phyloP scores from a whole-genome alignment of 352 stramenopile genomes.

The Thalassiosira mediterranea region DNA sequence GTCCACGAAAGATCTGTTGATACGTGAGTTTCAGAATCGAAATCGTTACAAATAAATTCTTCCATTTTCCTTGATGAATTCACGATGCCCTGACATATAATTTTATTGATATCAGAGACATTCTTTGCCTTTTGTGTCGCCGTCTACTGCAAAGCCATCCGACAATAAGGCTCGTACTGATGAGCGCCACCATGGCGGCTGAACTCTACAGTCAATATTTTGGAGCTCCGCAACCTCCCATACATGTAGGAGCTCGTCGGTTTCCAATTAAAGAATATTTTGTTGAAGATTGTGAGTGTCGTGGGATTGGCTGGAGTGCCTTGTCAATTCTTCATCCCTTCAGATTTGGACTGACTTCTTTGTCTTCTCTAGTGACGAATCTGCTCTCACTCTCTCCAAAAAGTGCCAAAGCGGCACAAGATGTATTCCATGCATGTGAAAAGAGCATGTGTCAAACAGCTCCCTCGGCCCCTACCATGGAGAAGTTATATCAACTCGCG shows the following conservation, averaged over 20 bases:
- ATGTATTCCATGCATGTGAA: slow-evolving; percentile 58
- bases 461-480: slow-evolving; percentile 46
- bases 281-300: slow-evolving; percentile 84
- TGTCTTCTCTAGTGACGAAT: no score
- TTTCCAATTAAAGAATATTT: slow-evolving; percentile 85
- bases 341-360: no score
- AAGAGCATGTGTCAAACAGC: slow-evolving; percentile 53
- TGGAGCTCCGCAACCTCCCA: slow-evolving; percentile 55
- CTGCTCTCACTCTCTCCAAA: slow-evolving; percentile 58
- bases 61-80: no score
- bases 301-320: no score
- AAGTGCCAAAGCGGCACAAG: slow-evolving; percentile 37
- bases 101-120: no score
- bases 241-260: slow-evolving; percentile 83
- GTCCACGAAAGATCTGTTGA: slow-evolving; percentile 90
- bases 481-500: slow-evolving; percentile 59
- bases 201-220: slow-evolving; percentile 89
- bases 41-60: no score
- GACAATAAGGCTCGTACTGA: slow-evolving; percentile 90
- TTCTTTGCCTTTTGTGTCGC: slow-evolving; percentile 92
- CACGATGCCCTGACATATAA: no score
- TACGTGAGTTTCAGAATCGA: no score
- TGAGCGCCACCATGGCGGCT: slow-evolving; percentile 95
- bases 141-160: slow-evolving; percentile 72
- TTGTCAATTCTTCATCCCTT: no score